Percentiles rank a stretch among this genome's conserved stretches.
Conservation (phyloP, 2,329 filamentous ascomycete genomes). For the Tolypocladium album region DNA sequence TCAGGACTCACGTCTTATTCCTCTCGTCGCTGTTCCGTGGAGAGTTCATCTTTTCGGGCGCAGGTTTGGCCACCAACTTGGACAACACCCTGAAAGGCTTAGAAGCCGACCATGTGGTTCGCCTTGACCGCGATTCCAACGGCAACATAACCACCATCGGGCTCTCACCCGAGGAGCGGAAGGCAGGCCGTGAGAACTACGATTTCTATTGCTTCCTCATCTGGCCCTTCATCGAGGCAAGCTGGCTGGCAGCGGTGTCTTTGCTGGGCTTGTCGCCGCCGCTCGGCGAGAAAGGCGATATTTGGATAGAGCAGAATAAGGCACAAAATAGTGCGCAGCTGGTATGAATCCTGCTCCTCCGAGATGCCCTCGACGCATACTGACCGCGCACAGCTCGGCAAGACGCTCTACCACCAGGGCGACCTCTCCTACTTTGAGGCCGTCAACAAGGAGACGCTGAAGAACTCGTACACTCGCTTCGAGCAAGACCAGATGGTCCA, state of each 20-base stretch:
- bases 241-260: slow-evolving; percentile 83
- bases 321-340: slow-evolving; percentile 75
- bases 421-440: slow-evolving; percentile 96
- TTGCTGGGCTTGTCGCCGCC: slow-evolving; percentile 80
- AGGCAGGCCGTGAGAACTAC: slow-evolving; percentile 80
- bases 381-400: slow-evolving; percentile 54
- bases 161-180: slow-evolving; percentile 64
- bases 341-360: slow-evolving; percentile 33
- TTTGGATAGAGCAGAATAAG: slow-evolving; percentile 69
- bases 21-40: slow-evolving; percentile 88
- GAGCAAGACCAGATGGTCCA: slow-evolving; percentile 84
- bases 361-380: neutral
- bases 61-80: slow-evolving; percentile 71
- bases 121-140: slow-evolving; percentile 46
- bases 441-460: slow-evolving; percentile 95
- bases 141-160: slow-evolving; percentile 57
- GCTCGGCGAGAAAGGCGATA: slow-evolving; percentile 40
- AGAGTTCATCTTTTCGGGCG: slow-evolving; percentile 92
- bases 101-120: slow-evolving; percentile 68
- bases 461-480: slow-evolving; percentile 82
- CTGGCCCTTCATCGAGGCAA: slow-evolving; percentile 95
- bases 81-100: slow-evolving; percentile 68
- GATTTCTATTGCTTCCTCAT: slow-evolving; percentile 99
- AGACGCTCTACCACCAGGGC: slow-evolving; percentile 94
- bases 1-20: slow-evolving; percentile 75